Evolutionary conservation across 805 yeast genomes (phyloP).

Genomic region (Candida verbasci): DNA sequence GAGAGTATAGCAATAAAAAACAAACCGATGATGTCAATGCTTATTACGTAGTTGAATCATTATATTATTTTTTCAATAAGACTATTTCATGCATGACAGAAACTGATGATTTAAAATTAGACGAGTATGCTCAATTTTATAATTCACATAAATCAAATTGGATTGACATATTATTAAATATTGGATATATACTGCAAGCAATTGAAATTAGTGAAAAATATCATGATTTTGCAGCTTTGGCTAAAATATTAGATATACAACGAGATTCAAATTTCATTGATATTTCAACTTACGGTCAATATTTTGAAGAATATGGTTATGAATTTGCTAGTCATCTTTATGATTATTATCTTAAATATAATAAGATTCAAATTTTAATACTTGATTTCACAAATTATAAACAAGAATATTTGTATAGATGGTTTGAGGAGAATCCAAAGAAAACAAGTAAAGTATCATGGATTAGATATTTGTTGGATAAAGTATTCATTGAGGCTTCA

Average conservation of each 20-base stretch:
- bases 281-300: constrained; percentile 37
- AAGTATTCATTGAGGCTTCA: constrained; percentile 49
- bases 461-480: constrained; percentile 60
- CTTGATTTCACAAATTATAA: constrained; percentile 53
- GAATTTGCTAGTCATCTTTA: constrained; percentile 65
- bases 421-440: constrained; percentile 39
- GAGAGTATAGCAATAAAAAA: constrained; percentile 12
- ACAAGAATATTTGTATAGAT: constrained; percentile 45
- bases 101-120: constrained; percentile 18
- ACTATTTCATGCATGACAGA: constrained; percentile 34
- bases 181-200: constrained; percentile 50
- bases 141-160: constrained; percentile 38
- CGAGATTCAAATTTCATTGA: constrained; percentile 16
- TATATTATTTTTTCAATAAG: constrained; percentile 31
- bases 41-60: constrained; percentile 19
- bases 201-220: constrained; percentile 61
- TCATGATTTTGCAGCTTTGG: constrained; percentile 61
- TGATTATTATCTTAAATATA: constrained; percentile 49
- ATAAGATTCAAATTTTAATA: constrained; percentile 51
- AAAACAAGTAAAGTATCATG: constrained; percentile 59
- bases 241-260: constrained; percentile 41
- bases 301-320: constrained; percentile 60
- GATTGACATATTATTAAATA: constrained; percentile 54
- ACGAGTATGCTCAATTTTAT: constrained; percentile 32
- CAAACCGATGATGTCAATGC: constrained; percentile 7